These are phyloP conservation scores for Ceratobasidium sp. DNA, from an alignment of 1,284 basidiomycete species.

Conservation along the genomic window DNA sequence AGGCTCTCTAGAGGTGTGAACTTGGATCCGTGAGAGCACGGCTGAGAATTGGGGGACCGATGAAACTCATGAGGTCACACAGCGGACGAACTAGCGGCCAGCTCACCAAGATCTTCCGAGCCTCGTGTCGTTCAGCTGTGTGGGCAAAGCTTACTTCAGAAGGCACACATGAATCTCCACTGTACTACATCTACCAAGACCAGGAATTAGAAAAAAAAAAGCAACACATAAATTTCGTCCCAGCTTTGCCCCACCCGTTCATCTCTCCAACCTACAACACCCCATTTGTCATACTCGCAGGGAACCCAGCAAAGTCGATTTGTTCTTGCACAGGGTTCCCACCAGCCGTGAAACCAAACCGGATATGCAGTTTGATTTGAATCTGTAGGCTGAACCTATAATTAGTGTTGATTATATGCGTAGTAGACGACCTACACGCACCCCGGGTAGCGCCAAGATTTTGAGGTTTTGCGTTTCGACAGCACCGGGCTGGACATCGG, in stretches of 20 bases:
- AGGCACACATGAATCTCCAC: too few species aligned
- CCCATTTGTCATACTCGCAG: conserved; percentile 77
- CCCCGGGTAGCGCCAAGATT: conserved; percentile 88
- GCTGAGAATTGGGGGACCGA: too few species aligned
- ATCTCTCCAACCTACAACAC: conserved; percentile 35
- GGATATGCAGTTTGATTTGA: conserved; percentile 85
- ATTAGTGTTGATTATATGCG: conserved; percentile 13
- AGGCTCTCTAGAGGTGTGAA: too few species aligned
- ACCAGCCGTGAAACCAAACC: conserved; percentile 81
- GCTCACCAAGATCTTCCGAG: too few species aligned
- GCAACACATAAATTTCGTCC: not conserved
- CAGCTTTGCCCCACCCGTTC: too few species aligned
- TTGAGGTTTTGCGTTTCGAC: conserved; percentile 98
- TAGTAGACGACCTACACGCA: conserved; percentile 64
- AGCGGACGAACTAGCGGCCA: too few species aligned
- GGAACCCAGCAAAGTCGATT: conserved; percentile 94
- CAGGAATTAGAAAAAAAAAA: not conserved
- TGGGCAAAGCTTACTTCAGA: not conserved
- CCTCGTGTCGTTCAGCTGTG: too few species aligned
- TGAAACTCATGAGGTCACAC: too few species aligned
- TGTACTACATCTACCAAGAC: not conserved
- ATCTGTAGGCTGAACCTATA: conserved; percentile 66
- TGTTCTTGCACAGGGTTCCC: conserved; percentile 89
- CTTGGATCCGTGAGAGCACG: too few species aligned
- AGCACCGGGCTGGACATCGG: conserved; percentile 81